These are phyloP conservation scores for Ilex paraguariensis DNA, from an alignment of 305 asterid genomes.

Conservation along the genomic window DNA sequence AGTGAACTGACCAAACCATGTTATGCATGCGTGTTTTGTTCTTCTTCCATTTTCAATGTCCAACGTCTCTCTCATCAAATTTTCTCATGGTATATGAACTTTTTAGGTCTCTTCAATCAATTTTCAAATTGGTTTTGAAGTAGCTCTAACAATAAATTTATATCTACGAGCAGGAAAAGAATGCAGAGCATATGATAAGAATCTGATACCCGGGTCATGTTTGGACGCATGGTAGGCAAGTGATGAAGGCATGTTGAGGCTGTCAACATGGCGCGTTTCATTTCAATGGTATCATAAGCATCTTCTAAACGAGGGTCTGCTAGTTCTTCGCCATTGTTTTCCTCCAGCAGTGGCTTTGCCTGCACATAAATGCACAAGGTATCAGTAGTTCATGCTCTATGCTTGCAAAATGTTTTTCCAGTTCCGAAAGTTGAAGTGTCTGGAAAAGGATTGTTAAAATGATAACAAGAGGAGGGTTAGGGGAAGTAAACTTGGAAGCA, in stretches of 20 bases:
- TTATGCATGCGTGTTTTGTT: too few species aligned
- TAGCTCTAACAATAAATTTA: too few species aligned
- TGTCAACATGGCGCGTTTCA: slow-evolving; percentile 74
- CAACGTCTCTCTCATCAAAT: not conserved
- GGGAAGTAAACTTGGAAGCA: too few species aligned
- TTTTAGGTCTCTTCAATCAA: too few species aligned
- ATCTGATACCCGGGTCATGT: slow-evolving; percentile 71
- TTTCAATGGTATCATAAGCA: slow-evolving; percentile 46
- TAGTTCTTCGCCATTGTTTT: slow-evolving; percentile 56
- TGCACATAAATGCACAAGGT: slow-evolving; percentile 12
- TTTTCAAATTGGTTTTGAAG: too few species aligned
- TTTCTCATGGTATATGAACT: not conserved
- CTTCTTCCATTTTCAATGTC: too few species aligned
- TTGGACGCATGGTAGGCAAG: slow-evolving; percentile 78
- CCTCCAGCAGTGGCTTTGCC: slow-evolving; percentile 91
- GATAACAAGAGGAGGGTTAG: too few species aligned
- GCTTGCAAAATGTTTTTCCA: too few species aligned
- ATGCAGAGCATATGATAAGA: not conserved
- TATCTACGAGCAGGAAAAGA: not conserved
- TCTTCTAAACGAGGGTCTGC: slow-evolving; percentile 74
- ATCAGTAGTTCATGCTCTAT: too few species aligned
- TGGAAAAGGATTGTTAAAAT: too few species aligned
- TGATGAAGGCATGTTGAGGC: slow-evolving; percentile 94
- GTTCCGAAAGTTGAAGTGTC: too few species aligned
- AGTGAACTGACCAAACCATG: too few species aligned